A percentile compares a stretch with the other conserved stretches of the same genome.
phyloP scores from a whole-genome alignment of 768 basidiomycete species.

The Lactifluus hygrophoroides region DNA sequence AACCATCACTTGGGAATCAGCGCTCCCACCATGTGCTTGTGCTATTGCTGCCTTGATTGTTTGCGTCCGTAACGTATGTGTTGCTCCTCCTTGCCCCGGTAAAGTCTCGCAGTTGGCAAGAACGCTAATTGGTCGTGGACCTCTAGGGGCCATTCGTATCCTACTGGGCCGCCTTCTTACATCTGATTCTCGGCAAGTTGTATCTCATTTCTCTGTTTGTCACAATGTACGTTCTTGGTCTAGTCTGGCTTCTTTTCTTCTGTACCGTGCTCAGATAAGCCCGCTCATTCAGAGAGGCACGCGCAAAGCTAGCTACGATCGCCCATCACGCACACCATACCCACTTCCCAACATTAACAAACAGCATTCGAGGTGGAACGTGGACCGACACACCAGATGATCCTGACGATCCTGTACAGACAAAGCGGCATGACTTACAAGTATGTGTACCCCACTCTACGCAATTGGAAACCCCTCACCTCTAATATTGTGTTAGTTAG shows the following conservation, averaged over 20 bases:
- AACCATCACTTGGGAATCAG: constrained; percentile 25
- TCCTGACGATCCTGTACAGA: background rate
- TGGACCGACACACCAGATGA: background rate
- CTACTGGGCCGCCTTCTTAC: constrained; percentile 25
- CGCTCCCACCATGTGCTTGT: constrained; percentile 24
- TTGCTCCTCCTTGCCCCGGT: no score
- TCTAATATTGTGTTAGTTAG: background rate
- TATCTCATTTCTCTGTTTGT: constrained; percentile 27
- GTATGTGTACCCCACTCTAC: background rate
- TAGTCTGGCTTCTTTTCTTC: background rate
- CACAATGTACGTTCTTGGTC: constrained; percentile 22
- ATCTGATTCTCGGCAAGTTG: constrained; percentile 25
- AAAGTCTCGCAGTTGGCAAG: background rate
- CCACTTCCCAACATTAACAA: constrained; percentile 7
- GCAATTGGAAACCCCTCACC: background rate
- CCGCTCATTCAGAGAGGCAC: constrained; percentile 1
- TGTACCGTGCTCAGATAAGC: background rate
- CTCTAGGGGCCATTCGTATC: constrained; percentile 15
- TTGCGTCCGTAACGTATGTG: constrained; percentile 6
- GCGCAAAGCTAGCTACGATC: background rate
- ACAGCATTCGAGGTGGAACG: background rate
- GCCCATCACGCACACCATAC: background rate
- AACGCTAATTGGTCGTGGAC: background rate
- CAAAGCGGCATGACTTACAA: background rate
- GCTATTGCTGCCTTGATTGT: constrained; percentile 23